phyloP scores from a whole-genome alignment of 768 basidiomycete genomes.

The Suillus weaverae region DNA sequence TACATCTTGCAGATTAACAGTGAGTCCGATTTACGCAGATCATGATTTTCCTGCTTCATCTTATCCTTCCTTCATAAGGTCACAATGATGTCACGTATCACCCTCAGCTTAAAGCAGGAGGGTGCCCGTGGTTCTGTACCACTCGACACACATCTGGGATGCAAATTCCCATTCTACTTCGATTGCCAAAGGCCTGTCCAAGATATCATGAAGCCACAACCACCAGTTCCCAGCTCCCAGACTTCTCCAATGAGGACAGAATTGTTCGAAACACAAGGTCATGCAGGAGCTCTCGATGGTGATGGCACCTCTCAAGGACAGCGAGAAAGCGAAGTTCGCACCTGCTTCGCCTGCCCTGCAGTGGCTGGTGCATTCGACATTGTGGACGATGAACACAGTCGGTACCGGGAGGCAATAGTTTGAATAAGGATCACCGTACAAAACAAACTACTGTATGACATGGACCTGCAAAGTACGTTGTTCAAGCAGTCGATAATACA shows the following conservation, averaged over 20 bases:
- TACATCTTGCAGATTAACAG: neutral
- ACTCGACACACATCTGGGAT: neutral
- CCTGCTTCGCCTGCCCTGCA: neutral
- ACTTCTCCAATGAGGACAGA: neutral
- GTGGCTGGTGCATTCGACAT: neutral
- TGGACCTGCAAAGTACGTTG: neutral
- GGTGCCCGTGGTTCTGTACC: neutral
- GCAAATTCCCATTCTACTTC: neutral
- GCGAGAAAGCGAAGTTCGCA: neutral
- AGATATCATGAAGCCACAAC: neutral
- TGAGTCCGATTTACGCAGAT: neutral
- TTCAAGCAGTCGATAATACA: neutral
- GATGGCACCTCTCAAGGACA: neutral
- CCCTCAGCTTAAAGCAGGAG: slow-evolving; percentile 54
- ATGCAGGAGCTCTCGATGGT: neutral
- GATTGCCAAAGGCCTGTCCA: neutral
- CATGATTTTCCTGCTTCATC: neutral
- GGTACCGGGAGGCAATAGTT: neutral
- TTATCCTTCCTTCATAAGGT: slow-evolving; percentile 34
- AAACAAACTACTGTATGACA: neutral
- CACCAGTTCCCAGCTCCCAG: neutral
- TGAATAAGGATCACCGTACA: neutral
- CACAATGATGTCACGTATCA: slow-evolving; percentile 70
- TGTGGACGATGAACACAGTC: neutral
- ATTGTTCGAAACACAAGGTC: neutral